Base-by-base conservation (phyloP, 805 yeast species). In the Pichia pseudocactophila region DNA sequence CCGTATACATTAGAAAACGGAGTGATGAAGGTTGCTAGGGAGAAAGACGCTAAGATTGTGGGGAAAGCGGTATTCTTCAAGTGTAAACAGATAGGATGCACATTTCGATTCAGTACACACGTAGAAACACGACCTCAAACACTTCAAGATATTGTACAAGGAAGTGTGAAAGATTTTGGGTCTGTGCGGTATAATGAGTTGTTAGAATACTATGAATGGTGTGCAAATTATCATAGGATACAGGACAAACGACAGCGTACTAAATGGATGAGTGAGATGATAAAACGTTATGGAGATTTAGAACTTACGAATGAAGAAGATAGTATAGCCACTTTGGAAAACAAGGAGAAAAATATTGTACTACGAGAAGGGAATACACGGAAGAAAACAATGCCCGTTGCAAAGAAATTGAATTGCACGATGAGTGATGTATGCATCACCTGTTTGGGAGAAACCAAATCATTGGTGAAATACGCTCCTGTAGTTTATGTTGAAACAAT, bases 41-140 rank as follows among this genome's bases (percentile, higher is more conserved):
- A 27, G 12, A 42, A 30, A 11, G 37, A 37, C 7, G 32, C 18
- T 12, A 49, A 44, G 20, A 44, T 48, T 13, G 47, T 44, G 16
- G 57, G 58, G 13, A 71, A 69, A 47, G 41, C 56, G 2, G 72
- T 71, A 45, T 41, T 39, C 7, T 69, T 73, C 41, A 48, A 46
- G 12, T 73, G 79, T 51, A 46, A 49, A 3, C 50, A 42, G 38
- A 66, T 74, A 46, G 36, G 43, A 2, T 73, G 64, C 55, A 25
- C 11, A 0, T 72, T 61, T 43, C 42, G 49, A 15, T 72, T 62
- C 42, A 42, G 48, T n/a, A 66, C 76, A 1, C 62, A 59, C 1
- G 42, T 63, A 4, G 59, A 71, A 7, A 52, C 56, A 17, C 68
- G 61, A 41, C 77, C 77, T 1, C 66, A 61, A 37, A 59, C 75